These are phyloP conservation scores for Yarrowia galli DNA, from an alignment of 1,139 yeast species.

Conservation along the genomic window DNA sequence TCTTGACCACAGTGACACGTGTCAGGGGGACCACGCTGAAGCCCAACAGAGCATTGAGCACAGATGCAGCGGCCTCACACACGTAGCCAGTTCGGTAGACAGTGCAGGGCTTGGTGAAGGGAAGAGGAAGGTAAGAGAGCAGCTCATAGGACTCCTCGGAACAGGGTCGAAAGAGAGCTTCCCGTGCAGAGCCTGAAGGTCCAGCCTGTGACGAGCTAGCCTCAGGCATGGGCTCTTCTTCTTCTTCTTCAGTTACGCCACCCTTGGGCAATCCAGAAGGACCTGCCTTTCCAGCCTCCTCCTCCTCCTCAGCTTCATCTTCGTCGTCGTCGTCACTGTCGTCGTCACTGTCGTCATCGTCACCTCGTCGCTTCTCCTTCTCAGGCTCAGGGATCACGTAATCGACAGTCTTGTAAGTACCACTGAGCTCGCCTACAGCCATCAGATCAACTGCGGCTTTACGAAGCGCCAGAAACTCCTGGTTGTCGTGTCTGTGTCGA, in stretches of 20 bases:
- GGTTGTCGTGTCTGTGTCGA: constrained; percentile 22
- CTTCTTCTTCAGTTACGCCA: neutral
- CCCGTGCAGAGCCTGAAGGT: constrained; percentile 3
- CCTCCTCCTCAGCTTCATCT: constrained; percentile 1
- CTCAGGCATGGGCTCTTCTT: too few species aligned
- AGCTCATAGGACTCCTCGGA: constrained; percentile 22
- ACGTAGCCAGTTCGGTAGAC: constrained; percentile 29
- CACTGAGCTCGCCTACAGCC: constrained; percentile 27
- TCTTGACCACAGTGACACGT: neutral
- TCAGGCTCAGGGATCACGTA: constrained; percentile 14
- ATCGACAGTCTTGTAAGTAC: constrained; percentile 19
- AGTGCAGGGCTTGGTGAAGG: constrained; percentile 27
- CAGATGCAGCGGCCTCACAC: constrained; percentile 28
- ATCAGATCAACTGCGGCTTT: constrained; percentile 18
- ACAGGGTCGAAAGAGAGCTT: constrained; percentile 1
- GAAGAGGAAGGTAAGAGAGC: constrained; percentile 12
- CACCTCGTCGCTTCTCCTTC: neutral
- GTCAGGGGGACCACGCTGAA: constrained; percentile 29
- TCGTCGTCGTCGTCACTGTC: constrained; percentile 1
- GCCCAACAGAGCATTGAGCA: constrained; percentile 27
- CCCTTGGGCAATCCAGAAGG: neutral
- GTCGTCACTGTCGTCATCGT: neutral
- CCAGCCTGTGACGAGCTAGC: neutral
- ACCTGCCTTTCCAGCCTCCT: neutral
- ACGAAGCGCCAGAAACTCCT: constrained; percentile 4